phyloP scores from a whole-genome alignment of 2,329 filamentous ascomycete genomes.

The Teratosphaeria gauchensis region DNA sequence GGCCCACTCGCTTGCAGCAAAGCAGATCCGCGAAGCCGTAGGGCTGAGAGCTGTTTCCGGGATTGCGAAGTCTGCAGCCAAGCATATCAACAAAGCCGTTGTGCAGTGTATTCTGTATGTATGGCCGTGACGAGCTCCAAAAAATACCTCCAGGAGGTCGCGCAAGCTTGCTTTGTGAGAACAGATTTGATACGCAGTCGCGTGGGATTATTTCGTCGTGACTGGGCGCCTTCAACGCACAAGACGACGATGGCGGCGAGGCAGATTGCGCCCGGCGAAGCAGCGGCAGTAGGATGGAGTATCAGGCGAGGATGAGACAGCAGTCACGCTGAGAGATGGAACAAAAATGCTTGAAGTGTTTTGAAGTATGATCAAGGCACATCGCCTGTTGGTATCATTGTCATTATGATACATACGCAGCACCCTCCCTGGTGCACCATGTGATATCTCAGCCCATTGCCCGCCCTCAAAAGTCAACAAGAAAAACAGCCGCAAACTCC shows the following conservation, averaged over 20 bases:
- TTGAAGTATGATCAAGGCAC: constrained; percentile 7
- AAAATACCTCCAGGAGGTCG: background rate
- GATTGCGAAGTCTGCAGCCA: background rate
- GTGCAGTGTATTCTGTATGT: background rate
- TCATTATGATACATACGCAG: constrained; percentile 31
- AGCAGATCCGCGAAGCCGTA: background rate
- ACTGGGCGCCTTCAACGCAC: background rate
- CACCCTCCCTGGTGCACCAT: constrained; percentile 17
- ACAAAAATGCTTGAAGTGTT: constrained; percentile 9
- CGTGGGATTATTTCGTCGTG: too few species aligned
- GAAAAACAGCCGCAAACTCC: constrained; percentile 18
- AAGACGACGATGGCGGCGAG: background rate
- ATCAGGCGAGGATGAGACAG: background rate
- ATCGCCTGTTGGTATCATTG: constrained; percentile 24
- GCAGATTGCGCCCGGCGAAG: background rate
- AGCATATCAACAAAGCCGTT: background rate
- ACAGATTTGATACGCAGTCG: background rate
- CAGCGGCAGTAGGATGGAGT: background rate
- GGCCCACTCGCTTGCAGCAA: background rate
- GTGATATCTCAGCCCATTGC: constrained; percentile 25
- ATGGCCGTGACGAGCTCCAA: background rate
- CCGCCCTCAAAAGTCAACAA: constrained; percentile 3
- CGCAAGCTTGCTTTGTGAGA: background rate
- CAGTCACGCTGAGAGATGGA: background rate
- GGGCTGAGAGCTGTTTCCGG: background rate